Evolutionary conservation across 2,329 filamentous ascomycete species (phyloP).

Genomic region (Aureobasidium sp.): DNA sequence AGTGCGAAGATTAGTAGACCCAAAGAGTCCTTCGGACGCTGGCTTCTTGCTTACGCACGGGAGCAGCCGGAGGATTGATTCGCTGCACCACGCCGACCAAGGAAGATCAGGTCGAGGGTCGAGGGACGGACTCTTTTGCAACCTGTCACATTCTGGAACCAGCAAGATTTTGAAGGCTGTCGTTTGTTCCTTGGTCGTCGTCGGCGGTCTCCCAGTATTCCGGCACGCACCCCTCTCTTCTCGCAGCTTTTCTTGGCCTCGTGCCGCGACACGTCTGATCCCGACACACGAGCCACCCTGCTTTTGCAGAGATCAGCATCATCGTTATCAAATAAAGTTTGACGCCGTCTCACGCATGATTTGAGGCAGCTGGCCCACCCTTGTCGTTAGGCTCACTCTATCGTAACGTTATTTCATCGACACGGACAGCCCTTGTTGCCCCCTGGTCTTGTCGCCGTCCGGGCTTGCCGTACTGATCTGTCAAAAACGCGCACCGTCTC

Average conservation of each 20-base stretch:
- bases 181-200: not conserved
- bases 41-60: not conserved
- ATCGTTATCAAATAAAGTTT: slow-evolving; percentile 12
- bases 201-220: not conserved
- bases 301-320: not conserved
- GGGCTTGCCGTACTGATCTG: slow-evolving; percentile 13
- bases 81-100: not conserved
- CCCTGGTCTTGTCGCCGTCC: slow-evolving; percentile 11
- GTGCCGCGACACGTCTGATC: slow-evolving; percentile 5
- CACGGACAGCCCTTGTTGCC: not conserved
- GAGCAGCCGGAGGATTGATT: not conserved
- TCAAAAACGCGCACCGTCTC: slow-evolving; percentile 14
- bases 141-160: slow-evolving; percentile 9
- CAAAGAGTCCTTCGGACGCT: not conserved
- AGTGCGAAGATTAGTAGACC: not conserved
- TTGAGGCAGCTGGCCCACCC: slow-evolving; percentile 10
- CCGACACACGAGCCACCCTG: slow-evolving; percentile 8
- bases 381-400: slow-evolving; percentile 4
- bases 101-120: not conserved
- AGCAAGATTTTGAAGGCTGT: not conserved
- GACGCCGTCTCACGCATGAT: slow-evolving; percentile 9
- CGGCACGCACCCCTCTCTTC: not conserved
- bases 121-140: not conserved
- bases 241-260: slow-evolving; percentile 7
- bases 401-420: slow-evolving; percentile 9